These are phyloP conservation scores for Alternaria hordeiaustralica DNA, from an alignment of 2,329 filamentous ascomycete species.

Conservation along the genomic window DNA sequence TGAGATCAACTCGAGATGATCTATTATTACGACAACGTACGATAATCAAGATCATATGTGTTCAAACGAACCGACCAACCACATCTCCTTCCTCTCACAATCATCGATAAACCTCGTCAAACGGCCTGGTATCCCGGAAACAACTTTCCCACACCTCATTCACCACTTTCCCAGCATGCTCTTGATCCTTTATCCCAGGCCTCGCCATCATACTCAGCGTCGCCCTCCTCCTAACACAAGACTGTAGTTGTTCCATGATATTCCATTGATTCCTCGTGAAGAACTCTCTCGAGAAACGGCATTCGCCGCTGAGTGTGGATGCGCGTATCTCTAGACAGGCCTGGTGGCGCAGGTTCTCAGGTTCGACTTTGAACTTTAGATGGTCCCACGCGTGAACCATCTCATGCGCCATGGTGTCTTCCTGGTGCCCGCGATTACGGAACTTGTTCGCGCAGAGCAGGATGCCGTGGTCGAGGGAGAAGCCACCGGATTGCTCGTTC, in stretches of 20 bases:
- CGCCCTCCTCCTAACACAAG: slow-evolving; percentile 85
- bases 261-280: slow-evolving; percentile 85
- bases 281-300: slow-evolving; percentile 85
- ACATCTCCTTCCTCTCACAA: neutral
- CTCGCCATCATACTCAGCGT: slow-evolving; percentile 79
- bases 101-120: slow-evolving; percentile 92
- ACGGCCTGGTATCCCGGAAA: slow-evolving; percentile 90
- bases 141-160: slow-evolving; percentile 99
- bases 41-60: neutral
- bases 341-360: slow-evolving; percentile 81
- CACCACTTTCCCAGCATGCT: slow-evolving; percentile 84
- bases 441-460: slow-evolving; percentile 92
- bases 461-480: slow-evolving; percentile 85
- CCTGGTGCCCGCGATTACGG: slow-evolving; percentile 77
- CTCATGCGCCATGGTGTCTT: slow-evolving; percentile 95
- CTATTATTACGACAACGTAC: too few species aligned
- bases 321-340: slow-evolving; percentile 97
- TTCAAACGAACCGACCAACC: neutral
- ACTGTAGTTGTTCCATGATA: slow-evolving; percentile 89
- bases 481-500: slow-evolving; percentile 77
- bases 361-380: slow-evolving; percentile 87
- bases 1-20: too few species aligned
- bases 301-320: slow-evolving; percentile 91
- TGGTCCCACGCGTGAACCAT: slow-evolving; percentile 98
- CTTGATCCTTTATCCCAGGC: slow-evolving; percentile 82